Evolutionary conservation across 495 filamentous ascomycete species (phyloP), one percentile per base, ranked within the genome.

Genomic region (Xylaria castorea): DNA sequence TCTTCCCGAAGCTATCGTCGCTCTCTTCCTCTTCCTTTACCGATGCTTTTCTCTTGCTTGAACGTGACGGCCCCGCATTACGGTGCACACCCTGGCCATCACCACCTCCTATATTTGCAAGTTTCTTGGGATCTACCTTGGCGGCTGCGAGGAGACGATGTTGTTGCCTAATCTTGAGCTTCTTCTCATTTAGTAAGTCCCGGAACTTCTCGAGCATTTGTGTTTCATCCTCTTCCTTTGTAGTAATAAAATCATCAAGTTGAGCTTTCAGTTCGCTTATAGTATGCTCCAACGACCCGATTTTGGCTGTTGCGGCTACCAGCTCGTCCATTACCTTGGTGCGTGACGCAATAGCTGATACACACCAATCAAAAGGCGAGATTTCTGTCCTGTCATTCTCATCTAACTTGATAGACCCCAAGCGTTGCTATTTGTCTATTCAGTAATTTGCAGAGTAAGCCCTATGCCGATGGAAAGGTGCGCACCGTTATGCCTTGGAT

Each of bases 121-220:
- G 81, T 61, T 75, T 85, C 1, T 80, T 76, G 0, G 85, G 80
- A 76, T 92, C 88, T 11, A 88, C 79, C 48, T 86, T 89, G 8
- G 89, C 87, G n/a, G 85, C 83, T 20, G 85, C 87, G 6, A 96
- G 79, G 11, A 94, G 75, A 25, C 91, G 86, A 73, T 94, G 91
- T 78, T 96, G 92, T 72, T 95, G 91, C 38, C 93, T 84, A 30
- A 97, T 95, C 81, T 96, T 97, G n/a, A 93, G 83, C 80, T 97
- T 97, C 81, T 97, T 97, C 75, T 91, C 90, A 74, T 97, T 97
- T 0, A 97, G 80, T 2, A 97, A 80, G 25, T 87, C 84, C 44
- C 86, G 86, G 68, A 94, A 93, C 77, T 93, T 94, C 48, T 88
- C 85, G 3, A 97, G 81, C 6, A 97, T 79, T 65, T 90, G 87